These are phyloP conservation scores for Cladochytrium replicatum DNA, from an alignment of 192 early-diverging fungal genomes.

Conservation along the genomic window DNA sequence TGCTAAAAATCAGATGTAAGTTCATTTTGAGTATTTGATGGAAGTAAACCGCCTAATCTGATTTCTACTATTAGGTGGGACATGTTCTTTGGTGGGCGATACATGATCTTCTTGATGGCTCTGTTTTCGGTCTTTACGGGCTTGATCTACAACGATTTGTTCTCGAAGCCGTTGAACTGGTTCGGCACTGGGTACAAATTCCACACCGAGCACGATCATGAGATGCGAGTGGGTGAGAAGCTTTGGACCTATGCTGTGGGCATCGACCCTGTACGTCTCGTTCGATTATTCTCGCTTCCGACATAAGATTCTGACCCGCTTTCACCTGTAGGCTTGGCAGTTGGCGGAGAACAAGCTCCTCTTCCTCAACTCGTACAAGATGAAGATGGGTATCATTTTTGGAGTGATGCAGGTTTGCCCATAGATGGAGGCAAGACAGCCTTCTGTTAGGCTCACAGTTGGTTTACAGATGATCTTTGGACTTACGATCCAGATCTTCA, in stretches of 20 bases:
- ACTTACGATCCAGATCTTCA: conserved; percentile 78
- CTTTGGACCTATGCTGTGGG: conserved; percentile 68
- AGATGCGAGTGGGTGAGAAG: conserved; percentile 51
- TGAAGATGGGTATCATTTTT: conserved; percentile 96
- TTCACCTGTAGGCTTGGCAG: conserved; percentile 63
- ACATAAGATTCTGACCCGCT: background rate
- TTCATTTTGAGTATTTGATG: background rate
- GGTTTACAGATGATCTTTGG: conserved; percentile 77
- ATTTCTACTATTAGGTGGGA: conserved; percentile 45
- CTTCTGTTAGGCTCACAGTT: background rate
- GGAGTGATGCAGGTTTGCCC: conserved; percentile 76
- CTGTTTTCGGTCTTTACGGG: conserved; percentile 96
- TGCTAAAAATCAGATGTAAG: conserved; percentile 4
- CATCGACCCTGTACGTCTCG: conserved; percentile 66
- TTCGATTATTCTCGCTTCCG: conserved; percentile 1
- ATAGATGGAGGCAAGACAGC: background rate
- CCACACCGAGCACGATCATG: conserved; percentile 47
- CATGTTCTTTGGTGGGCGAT: conserved; percentile 91
- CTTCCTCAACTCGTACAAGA: conserved; percentile 99
- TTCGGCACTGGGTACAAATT: conserved; percentile 74
- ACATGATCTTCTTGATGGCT: conserved; percentile 97
- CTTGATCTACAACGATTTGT: conserved; percentile 96
- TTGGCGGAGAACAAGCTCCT: conserved; percentile 85
- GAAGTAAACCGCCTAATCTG: background rate
- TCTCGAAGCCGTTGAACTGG: conserved; percentile 68